Conservation (phyloP, 805 yeast species). For the Lipomyces mesembrius region DNA sequence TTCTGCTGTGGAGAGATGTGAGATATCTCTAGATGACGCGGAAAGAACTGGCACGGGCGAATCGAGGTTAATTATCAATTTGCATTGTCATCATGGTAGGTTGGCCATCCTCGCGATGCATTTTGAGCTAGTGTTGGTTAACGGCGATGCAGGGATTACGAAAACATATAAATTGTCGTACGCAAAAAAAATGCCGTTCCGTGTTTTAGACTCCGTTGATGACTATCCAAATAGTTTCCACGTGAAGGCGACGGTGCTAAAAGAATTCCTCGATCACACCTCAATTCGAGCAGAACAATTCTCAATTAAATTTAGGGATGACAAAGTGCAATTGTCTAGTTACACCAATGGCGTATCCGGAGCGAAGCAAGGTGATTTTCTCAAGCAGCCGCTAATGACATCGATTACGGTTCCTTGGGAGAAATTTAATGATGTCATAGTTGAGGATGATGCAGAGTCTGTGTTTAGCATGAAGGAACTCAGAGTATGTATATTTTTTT, state of each 20-base stretch:
- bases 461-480: constrained; percentile 30
- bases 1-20: constrained; percentile 23
- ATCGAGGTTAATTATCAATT: constrained; percentile 21
- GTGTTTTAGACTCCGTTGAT: constrained; percentile 27
- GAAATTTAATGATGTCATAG: constrained; percentile 23
- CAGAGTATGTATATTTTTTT: constrained; percentile 19
- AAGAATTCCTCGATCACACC: constrained; percentile 33
- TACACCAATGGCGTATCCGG: constrained; percentile 25
- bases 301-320: constrained; percentile 19
- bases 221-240: constrained; percentile 26
- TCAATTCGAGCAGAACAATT: constrained; percentile 33
- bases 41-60: constrained; percentile 1
- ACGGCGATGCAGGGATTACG: constrained; percentile 18
- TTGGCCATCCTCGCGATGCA: neutral
- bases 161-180: constrained; percentile 29
- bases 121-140: neutral
- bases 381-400: constrained; percentile 35
- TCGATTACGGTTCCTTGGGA: constrained; percentile 20
- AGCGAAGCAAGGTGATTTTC: constrained; percentile 14
- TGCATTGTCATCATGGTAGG: constrained; percentile 29
- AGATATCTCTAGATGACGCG: constrained; percentile 24
- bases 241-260: constrained; percentile 21
- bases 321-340: constrained; percentile 23
- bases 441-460: constrained; percentile 13
- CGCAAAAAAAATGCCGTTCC: constrained; percentile 25